Evolutionary conservation across 148 eudicot species (phyloP), one percentile per base, ranked within the genome.

Genomic region (Silene uniflora): DNA sequence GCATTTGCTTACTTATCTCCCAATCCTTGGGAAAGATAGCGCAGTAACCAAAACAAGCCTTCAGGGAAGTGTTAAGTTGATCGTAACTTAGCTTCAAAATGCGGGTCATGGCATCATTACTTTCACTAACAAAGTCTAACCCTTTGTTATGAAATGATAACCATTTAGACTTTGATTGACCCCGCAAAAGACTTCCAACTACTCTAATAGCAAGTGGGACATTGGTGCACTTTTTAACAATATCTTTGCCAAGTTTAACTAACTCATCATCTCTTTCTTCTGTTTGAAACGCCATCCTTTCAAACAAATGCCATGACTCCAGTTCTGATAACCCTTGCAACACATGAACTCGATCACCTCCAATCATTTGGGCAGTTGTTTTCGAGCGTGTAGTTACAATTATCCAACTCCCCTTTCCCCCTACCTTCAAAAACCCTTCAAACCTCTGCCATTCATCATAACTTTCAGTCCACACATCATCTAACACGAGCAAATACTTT

Each of bases 181-280:
- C 69, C 18, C 55, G 49, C 18, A 67, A 49, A 32, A 80, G 47
- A 11, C 78, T 80, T 19, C 82, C 82, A 7, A 75, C 25, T 10
- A 75, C 72, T 63, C 64, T 69, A 3, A 68, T 46, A 8, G 78
- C 82, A 55, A 80, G 71, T 11, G 82, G 82, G 25, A 80, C 71
- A 24, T 75, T 71, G 0, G 54, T 71, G 63, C 82, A 80, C 60
- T 55, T 55, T 6, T 75, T 56, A 12, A 80, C 72, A 32, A 80
- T 80, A n/a, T 49, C 73, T 24, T 75, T 27, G 3, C 78, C 82
- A 56, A 75, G 69, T 56, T 80, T 11, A 19, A 49, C 63, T 2
- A 75, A 22, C 1, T 69, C 35, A n/a, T 13, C 62, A 3, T 75
- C 54, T 10, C 8, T 18, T 59, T 52, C 75, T 55, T 9, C 56